phyloP scores from a whole-genome alignment of 2,329 filamentous ascomycete genomes.

The Cladosporium halotolerans region DNA sequence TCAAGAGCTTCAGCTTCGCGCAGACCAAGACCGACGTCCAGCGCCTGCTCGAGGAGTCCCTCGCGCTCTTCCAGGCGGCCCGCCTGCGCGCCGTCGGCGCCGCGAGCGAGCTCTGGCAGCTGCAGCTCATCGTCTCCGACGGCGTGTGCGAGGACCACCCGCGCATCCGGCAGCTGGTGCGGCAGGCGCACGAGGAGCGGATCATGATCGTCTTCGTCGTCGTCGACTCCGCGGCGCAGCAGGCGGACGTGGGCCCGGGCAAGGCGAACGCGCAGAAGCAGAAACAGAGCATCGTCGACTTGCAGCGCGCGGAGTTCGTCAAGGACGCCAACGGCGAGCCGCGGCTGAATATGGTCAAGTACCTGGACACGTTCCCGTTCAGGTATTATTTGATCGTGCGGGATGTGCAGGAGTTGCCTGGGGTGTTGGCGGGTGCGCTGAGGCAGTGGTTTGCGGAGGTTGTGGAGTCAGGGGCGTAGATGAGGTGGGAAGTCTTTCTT shows the following conservation, averaged over 20 bases:
- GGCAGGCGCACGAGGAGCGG: slow-evolving; percentile 82
- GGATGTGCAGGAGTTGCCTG: slow-evolving; percentile 83
- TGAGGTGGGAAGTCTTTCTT: not conserved
- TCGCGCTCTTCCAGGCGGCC: slow-evolving; percentile 75
- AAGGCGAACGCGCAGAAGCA: slow-evolving; percentile 34
- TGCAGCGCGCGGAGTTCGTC: slow-evolving; percentile 80
- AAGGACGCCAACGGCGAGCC: slow-evolving; percentile 58
- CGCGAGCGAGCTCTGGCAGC: slow-evolving; percentile 78
- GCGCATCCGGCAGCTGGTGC: slow-evolving; percentile 70
- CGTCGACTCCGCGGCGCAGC: slow-evolving; percentile 58
- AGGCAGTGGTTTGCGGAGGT: slow-evolving; percentile 91
- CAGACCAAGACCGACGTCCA: slow-evolving; percentile 83
- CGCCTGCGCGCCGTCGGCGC: slow-evolving; percentile 51
- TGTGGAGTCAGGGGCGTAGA: slow-evolving; percentile 37
- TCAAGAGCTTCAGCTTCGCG: slow-evolving; percentile 77
- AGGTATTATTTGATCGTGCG: slow-evolving; percentile 94
- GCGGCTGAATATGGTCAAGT: slow-evolving; percentile 75
- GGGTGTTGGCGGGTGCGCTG: slow-evolving; percentile 77
- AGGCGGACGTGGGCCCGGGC: slow-evolving; percentile 10
- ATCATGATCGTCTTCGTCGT: slow-evolving; percentile 99
- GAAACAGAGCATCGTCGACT: slow-evolving; percentile 67
- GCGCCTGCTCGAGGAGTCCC: slow-evolving; percentile 67
- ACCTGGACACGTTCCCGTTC: slow-evolving; percentile 94
- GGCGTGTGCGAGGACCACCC: slow-evolving; percentile 89
- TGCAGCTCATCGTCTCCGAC: slow-evolving; percentile 88